Base-by-base conservation (phyloP, 2,329 filamentous ascomycete species). In the Aspergillus melleus region DNA sequence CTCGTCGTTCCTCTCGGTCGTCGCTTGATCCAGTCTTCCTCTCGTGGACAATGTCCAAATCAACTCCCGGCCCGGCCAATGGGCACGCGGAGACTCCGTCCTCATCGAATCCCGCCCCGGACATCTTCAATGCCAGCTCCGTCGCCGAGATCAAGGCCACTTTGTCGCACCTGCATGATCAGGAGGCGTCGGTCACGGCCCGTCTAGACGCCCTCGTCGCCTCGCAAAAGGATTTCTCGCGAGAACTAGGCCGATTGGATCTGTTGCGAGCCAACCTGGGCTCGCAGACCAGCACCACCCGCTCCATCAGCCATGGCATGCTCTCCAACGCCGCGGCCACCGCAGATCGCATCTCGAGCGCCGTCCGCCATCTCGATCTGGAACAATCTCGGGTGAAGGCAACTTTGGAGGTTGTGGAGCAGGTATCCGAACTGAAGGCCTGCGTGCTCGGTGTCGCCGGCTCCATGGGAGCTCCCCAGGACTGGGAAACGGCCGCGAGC, bases 381-480 rank as follows among this genome's bases (percentile, higher is more conserved):
- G 94, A 99, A 78, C 96, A 98, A 81, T 88, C 88, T 60, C 86
- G 92, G 29, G 94, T 99, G 9, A 93, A 95, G 74, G 89, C 92
- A 54, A 98, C 95, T 0, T 80, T 99, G 59, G 85, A 89, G 9
- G 92, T 98, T 3, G 95, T 98, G 11, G 94, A 98, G 76, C 93
- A 97, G 79, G 94, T 99, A 14, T 90, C 91, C 5, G 95, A 99
- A 81, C 88, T 99, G 65, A 98, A 98, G 79, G 91, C 95, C 9
- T 99, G 95, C 74, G 91, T 98, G 39, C 87, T 97, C 61, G 95
- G 95, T 49, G 93, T 98, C 11, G 88, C 94, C 26, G 95, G 93
- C 19, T 96, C 91, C 61, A 99, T 99, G 95, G 95, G 94, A 36
- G 94, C 93, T 4, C 92, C 95, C 47, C 95, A 99, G 76, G 95